phyloP scores from a whole-genome alignment of 805 yeast species.

The Suhomyces sp. region DNA sequence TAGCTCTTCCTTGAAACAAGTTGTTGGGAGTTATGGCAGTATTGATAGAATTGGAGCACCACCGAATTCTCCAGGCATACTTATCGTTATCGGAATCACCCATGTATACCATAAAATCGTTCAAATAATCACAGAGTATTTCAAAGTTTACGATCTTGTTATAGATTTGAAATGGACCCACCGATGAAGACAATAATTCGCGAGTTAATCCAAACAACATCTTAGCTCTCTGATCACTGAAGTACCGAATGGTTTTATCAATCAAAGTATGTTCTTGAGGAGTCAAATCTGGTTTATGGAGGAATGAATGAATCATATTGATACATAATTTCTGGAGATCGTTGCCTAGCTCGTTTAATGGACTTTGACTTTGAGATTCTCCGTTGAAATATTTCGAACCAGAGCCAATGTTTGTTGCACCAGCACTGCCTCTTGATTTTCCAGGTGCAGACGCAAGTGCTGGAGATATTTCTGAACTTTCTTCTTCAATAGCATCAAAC shows the following conservation, averaged over 20 bases:
- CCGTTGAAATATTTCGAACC: no score
- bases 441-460: neutral
- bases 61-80: slow-evolving; percentile 58
- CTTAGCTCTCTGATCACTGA: slow-evolving; percentile 62
- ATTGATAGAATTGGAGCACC: slow-evolving; percentile 63
- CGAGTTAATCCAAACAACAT: slow-evolving; percentile 69
- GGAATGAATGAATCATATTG: slow-evolving; percentile 67
- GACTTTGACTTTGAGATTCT: slow-evolving; percentile 8
- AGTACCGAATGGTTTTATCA: slow-evolving; percentile 43
- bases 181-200: slow-evolving; percentile 29
- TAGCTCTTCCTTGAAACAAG: slow-evolving; percentile 63
- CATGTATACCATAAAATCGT: slow-evolving; percentile 49
- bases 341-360: slow-evolving; percentile 53
- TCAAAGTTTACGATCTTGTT: slow-evolving; percentile 51
- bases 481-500: neutral
- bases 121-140: slow-evolving; percentile 53
- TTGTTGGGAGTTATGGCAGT: slow-evolving; percentile 57
- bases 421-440: neutral
- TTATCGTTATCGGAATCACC: slow-evolving; percentile 43
- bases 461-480: neutral
- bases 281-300: slow-evolving; percentile 53
- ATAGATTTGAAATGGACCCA: slow-evolving; percentile 32
- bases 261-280: slow-evolving; percentile 37
- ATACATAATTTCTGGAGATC: slow-evolving; percentile 59
- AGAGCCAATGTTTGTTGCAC: neutral